Percentiles rank a stretch among this genome's conserved stretches.
Conservation (phyloP, 2,329 filamentous ascomycete species). For the Diaporthe vaccinii region DNA sequence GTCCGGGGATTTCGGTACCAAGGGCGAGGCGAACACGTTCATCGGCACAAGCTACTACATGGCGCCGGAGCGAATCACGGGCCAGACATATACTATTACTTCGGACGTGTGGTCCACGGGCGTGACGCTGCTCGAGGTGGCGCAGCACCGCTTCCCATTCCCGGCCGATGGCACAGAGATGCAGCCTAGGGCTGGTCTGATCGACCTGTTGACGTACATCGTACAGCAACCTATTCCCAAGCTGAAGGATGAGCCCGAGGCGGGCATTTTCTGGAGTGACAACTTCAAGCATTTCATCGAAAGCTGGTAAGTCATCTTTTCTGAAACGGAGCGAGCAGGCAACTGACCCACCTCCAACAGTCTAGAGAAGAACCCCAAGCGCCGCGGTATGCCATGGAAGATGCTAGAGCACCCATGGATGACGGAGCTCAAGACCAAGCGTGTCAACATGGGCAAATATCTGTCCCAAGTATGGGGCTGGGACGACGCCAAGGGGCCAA, state of each 20-base stretch:
- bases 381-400: conserved; percentile 94
- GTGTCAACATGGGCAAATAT: conserved; percentile 97
- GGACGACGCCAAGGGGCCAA: conserved; percentile 69
- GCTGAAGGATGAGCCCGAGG: conserved; percentile 93
- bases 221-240: conserved; percentile 95
- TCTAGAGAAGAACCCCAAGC: conserved; percentile 90
- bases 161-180: conserved; percentile 96
- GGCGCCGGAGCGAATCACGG: conserved; percentile 97
- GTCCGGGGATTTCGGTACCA: conserved; percentile 97
- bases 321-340: background rate
- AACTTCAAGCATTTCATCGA: conserved; percentile 99
- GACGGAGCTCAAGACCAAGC: conserved; percentile 93
- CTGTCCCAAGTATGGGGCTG: conserved; percentile 97
- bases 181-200: conserved; percentile 91
- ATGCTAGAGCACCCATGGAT: conserved; percentile 99
- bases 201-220: conserved; percentile 97
- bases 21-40: conserved; percentile 98
- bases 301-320: conserved; percentile 83
- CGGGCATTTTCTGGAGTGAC: conserved; percentile 92
- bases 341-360: conserved; percentile 60
- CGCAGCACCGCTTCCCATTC: conserved; percentile 98
- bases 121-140: conserved; percentile 98
- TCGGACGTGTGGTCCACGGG: conserved; percentile 98
- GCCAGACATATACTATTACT: conserved; percentile 97
- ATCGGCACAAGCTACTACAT: conserved; percentile 99